Evolutionary conservation across 2,329 filamentous ascomycete species (phyloP).

Genomic region (Trichophyton simii): DNA sequence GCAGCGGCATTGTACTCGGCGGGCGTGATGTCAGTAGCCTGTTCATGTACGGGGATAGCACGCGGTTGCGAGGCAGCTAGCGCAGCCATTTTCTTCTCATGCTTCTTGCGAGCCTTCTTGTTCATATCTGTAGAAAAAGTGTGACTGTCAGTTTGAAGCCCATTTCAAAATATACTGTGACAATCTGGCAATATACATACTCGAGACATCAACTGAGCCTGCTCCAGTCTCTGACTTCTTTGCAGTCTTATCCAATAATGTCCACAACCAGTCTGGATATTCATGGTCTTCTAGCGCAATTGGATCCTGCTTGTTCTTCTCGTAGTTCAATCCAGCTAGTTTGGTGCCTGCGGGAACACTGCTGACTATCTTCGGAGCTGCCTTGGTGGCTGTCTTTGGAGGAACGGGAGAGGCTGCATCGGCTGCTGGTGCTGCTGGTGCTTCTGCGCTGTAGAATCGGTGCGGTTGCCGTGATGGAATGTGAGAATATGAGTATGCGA

Average conservation of each 20-base stretch:
- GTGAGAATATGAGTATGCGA: slow-evolving; percentile 10
- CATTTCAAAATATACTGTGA: background rate
- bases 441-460: slow-evolving; percentile 11
- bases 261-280: slow-evolving; percentile 39
- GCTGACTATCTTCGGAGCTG: slow-evolving; percentile 23
- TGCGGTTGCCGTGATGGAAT: background rate
- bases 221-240: slow-evolving; percentile 23
- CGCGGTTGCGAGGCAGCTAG: slow-evolving; percentile 27
- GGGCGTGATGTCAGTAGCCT: slow-evolving; percentile 34
- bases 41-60: slow-evolving; percentile 34
- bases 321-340: slow-evolving; percentile 34
- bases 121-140: slow-evolving; percentile 28
- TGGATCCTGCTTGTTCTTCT: slow-evolving; percentile 35
- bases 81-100: slow-evolving; percentile 37
- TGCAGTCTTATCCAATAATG: slow-evolving; percentile 28
- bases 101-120: slow-evolving; percentile 36
- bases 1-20: slow-evolving; percentile 15
- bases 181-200: slow-evolving; percentile 6
- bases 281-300: slow-evolving; percentile 35
- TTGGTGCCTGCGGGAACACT: slow-evolving; percentile 30
- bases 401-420: background rate
- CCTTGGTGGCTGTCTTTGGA: slow-evolving; percentile 18
- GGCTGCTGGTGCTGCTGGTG: background rate
- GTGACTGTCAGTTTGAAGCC: background rate
- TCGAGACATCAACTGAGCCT: slow-evolving; percentile 24